Evolutionary conservation across 1,139 yeast genomes (phyloP), one percentile per base, ranked within the genome.

Genomic region (Protomyces pachydermus): DNA sequence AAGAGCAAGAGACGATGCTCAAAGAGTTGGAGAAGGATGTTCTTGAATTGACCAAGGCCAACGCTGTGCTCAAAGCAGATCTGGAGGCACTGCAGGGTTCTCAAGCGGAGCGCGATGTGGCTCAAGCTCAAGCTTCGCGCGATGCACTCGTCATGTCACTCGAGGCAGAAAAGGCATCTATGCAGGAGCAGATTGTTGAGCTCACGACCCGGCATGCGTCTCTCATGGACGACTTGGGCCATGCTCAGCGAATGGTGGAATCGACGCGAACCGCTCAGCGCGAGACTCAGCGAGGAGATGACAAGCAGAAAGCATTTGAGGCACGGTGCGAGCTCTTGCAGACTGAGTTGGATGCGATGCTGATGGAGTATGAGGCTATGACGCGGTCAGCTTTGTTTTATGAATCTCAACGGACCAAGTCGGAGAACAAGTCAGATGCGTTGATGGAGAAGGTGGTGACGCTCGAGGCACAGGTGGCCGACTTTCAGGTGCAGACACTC

Each of bases 391-490:
- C 65, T 12, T 53, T 66, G 14, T 66, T 61, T 37, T 63, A 56
- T 35, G 70, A 68, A 45, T 23, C 58, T 39, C 69, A 68, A 60
- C 62, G 70, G 9, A 39, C 45, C 23, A 35, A 53, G 38, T 61
- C 61, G 28, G 68, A 67, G 35, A 58, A 58, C 18, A 62, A 61
- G 38, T 50, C 64, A 9, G 70, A 67, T 46, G 53, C 52, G 39
- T 54, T 68, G 34, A 56, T 62, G 32, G 67, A 67, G 18, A 60
- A 65, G 32, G 65, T 66, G 50, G 54, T 65, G 35, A 58, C 35
- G 35, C 68, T 68, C n/a, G 69, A 68, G 60, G 55, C 64, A 18
- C 61, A 61, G 45, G 48, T 68, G n/a, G 56, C 64, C 28, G 70
- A 68, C 18, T 58, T 64, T 54, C 54, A 65, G 34, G 66, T 68